These are phyloP conservation scores for Comarum palustre DNA, from an alignment of 306 rosid species.

Conservation along the genomic window DNA sequence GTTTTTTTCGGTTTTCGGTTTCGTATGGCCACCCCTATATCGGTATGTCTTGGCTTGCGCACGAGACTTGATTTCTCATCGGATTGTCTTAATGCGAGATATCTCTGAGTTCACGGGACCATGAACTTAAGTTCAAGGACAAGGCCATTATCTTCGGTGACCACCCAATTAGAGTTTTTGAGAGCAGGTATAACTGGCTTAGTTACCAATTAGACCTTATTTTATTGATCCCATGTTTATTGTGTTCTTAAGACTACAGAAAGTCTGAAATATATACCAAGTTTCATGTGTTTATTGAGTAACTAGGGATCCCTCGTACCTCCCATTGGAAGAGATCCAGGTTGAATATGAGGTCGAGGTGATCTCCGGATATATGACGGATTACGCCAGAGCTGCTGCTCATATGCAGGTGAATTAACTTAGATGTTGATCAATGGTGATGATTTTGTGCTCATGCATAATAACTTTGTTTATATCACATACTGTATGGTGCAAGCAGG, in stretches of 20 bases:
- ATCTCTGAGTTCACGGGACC: constrained; percentile 33
- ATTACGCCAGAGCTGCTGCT: constrained; percentile 1
- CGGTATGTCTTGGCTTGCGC: neutral
- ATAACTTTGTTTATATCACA: neutral
- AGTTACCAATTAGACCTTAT: too few species aligned
- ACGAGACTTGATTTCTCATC: neutral
- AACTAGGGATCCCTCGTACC: constrained; percentile 35
- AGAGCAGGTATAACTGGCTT: neutral
- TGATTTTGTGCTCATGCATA: neutral
- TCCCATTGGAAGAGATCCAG: constrained; percentile 51
- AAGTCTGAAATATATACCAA: too few species aligned
- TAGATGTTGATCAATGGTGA: neutral
- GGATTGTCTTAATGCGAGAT: constrained; percentile 32
- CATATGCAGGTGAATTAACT: constrained; percentile 32
- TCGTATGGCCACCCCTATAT: too few species aligned
- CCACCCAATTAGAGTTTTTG: neutral
- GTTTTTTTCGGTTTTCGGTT: too few species aligned
- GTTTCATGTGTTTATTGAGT: neutral
- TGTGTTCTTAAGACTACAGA: neutral
- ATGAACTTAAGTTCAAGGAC: constrained; percentile 1
- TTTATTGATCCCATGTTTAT: neutral
- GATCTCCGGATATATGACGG: constrained; percentile 13
- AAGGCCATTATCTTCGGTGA: constrained; percentile 14
- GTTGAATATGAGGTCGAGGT: constrained; percentile 53
- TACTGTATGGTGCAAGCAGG: constrained; percentile 69